These are phyloP conservation scores for Discostella stelligeroides DNA, from an alignment of 108 stramenopile genomes.

Conservation along the genomic window DNA sequence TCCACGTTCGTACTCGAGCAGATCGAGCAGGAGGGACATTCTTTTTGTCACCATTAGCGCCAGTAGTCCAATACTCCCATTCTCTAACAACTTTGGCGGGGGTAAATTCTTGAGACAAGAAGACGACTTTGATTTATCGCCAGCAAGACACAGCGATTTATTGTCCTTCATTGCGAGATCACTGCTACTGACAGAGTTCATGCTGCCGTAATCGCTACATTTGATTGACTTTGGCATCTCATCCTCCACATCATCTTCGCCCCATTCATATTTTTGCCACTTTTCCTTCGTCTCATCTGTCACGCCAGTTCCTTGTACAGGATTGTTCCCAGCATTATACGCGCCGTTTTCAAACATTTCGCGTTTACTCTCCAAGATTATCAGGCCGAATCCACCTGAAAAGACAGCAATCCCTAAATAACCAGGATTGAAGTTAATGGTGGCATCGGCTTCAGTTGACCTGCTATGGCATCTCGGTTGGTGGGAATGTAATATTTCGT, in stretches of 20 bases:
- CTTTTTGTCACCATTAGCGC: conserved; percentile 1
- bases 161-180: conserved; percentile 2
- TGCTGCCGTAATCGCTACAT: conserved; percentile 45
- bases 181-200: conserved; percentile 1
- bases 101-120: not conserved
- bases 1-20: conserved; percentile 86
- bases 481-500: conserved; percentile 18
- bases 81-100: conserved; percentile 41
- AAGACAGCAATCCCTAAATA: conserved; percentile 74
- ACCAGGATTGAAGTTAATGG: conserved; percentile 54
- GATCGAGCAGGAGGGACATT: conserved; percentile 78
- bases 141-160: not conserved
- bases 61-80: not conserved
- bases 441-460: conserved; percentile 25
- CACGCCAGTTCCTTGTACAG: conserved; percentile 58
- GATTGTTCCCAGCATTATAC: conserved; percentile 64
- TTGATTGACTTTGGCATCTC: not conserved
- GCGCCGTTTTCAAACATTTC: conserved; percentile 87
- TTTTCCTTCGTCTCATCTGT: conserved; percentile 66
- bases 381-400: conserved; percentile 89
- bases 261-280: conserved; percentile 75
- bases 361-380: conserved; percentile 85
- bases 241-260: conserved; percentile 40
- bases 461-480: conserved; percentile 1
- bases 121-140: not conserved